These are phyloP conservation scores for Piromyces sp. DNA, from an alignment of 192 early-diverging fungal genomes.

Conservation along the genomic window DNA sequence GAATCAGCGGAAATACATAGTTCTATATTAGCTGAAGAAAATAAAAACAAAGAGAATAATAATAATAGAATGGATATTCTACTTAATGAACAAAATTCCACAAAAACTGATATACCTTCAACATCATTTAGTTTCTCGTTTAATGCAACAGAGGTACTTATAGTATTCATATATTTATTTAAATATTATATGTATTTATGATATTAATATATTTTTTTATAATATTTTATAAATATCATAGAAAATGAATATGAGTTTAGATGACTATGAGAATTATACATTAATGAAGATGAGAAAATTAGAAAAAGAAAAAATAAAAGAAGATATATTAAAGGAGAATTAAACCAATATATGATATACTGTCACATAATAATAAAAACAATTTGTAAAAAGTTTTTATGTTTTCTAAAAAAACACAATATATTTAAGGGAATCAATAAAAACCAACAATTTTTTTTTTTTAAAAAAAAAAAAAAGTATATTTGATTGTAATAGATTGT, in stretches of 20 bases:
- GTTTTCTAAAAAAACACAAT: too few species aligned
- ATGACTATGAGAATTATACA: not conserved
- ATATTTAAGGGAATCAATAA: too few species aligned
- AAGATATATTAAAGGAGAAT: not conserved
- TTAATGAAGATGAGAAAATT: not conserved
- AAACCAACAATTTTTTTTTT: too few species aligned
- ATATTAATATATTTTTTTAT: not conserved
- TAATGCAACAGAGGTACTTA: not conserved
- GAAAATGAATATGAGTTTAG: not conserved
- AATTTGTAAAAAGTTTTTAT: too few species aligned
- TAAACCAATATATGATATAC: not conserved
- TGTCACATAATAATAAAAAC: too few species aligned
- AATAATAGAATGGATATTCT: not conserved
- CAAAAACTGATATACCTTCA: not conserved
- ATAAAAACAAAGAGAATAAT: not conserved
- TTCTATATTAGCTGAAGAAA: too few species aligned
- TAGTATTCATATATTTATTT: not conserved
- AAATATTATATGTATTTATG: too few species aligned
- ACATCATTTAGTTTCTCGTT: not conserved
- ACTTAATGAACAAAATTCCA: not conserved
- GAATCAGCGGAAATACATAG: too few species aligned
- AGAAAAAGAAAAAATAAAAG: not conserved
- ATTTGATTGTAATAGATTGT: too few species aligned
- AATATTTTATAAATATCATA: not conserved
- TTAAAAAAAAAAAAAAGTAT: too few species aligned